phyloP scores from a whole-genome alignment of 495 filamentous ascomycete species.

The Aspergillus nanangensis region DNA sequence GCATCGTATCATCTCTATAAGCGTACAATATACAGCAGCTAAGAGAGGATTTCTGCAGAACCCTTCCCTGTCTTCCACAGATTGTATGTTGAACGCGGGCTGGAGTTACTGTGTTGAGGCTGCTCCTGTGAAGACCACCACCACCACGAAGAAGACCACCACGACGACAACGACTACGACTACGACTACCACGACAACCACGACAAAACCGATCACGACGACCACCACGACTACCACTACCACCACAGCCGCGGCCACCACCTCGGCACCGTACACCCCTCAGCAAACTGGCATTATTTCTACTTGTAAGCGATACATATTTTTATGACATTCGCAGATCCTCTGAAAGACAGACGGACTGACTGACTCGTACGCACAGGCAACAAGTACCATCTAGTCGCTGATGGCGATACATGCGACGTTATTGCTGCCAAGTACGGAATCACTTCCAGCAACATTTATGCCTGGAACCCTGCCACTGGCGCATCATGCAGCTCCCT shows the following conservation, averaged over 20 bases:
- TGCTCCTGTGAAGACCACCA: background rate
- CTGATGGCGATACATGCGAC: background rate
- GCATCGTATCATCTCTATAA: background rate
- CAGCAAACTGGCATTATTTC: background rate
- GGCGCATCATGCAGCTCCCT: conserved; percentile 13
- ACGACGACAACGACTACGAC: background rate
- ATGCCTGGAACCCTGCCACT: conserved; percentile 14
- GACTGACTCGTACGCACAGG: background rate
- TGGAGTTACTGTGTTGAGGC: background rate
- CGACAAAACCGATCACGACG: background rate
- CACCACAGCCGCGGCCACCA: background rate
- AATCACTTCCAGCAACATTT: conserved; percentile 5
- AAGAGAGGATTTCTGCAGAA: background rate
- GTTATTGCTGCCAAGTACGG: background rate
- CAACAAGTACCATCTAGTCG: background rate
- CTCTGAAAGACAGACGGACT: background rate
- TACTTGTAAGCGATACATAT: background rate
- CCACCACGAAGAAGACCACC: background rate
- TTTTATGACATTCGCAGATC: background rate
- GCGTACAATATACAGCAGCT: background rate
- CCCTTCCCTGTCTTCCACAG: background rate
- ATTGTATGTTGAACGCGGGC: background rate
- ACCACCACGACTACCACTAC: background rate
- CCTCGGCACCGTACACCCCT: background rate
- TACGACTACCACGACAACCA: background rate